Evolutionary conservation across 2,329 filamentous ascomycete genomes (phyloP).

Genomic region (Fusarium floridanum): DNA sequence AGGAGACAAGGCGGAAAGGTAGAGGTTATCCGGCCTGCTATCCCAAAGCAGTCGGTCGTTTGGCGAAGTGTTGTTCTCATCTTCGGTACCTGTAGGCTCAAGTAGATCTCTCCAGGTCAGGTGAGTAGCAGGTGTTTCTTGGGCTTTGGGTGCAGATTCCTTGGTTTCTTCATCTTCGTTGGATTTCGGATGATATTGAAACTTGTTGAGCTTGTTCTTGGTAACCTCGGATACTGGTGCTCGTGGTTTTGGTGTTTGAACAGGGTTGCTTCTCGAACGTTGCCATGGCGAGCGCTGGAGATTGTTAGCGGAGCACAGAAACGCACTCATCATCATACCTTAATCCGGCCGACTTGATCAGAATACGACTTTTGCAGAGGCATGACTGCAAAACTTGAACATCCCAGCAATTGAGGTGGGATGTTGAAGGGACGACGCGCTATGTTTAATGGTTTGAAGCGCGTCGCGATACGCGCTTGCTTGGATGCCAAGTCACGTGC

Average conservation of each 20-base stretch:
- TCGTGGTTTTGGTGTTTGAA: constrained; percentile 52
- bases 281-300: constrained; percentile 64
- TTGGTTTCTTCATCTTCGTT: constrained; percentile 33
- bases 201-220: constrained; percentile 72
- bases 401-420: constrained; percentile 26
- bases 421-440: constrained; percentile 38
- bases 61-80: constrained; percentile 65
- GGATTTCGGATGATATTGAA: constrained; percentile 55
- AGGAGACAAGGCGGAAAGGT: constrained; percentile 59
- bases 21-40: constrained; percentile 59
- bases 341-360: constrained; percentile 50
- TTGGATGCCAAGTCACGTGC: constrained; percentile 43
- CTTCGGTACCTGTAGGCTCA: constrained; percentile 59
- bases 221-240: constrained; percentile 68
- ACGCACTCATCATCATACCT: constrained; percentile 44
- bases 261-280: constrained; percentile 66
- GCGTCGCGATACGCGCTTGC: constrained; percentile 42
- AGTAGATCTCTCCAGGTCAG: constrained; percentile 71
- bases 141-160: neutral
- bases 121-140: constrained; percentile 63
- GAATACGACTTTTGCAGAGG: constrained; percentile 59
- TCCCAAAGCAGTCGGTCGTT: constrained; percentile 74
- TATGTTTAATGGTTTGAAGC: constrained; percentile 43
- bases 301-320: constrained; percentile 20
- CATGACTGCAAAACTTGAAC: constrained; percentile 46